Percentiles rank a stretch among this genome's conserved stretches.
Conservation (phyloP, 2,329 filamentous ascomycete species). For the Fusarium odoratissimum region DNA sequence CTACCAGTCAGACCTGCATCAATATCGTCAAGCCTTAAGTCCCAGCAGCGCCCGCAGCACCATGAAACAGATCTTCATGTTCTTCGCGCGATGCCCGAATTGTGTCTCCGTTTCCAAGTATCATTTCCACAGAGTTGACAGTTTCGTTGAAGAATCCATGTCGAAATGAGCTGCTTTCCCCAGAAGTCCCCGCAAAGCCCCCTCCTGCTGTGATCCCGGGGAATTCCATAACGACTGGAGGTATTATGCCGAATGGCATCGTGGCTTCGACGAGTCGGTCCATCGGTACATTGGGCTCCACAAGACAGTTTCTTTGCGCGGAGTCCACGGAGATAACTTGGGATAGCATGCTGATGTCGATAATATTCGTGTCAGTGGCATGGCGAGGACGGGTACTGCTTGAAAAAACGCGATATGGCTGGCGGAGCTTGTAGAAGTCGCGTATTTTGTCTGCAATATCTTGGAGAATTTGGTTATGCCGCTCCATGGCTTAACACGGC, state of each 20-base stretch:
- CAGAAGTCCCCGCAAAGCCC: conserved; percentile 73
- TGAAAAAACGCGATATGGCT: conserved; percentile 76
- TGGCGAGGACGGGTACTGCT: conserved; percentile 72
- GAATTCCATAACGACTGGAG: conserved; percentile 78
- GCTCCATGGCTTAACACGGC: conserved; percentile 53
- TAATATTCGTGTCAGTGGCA: conserved; percentile 24
- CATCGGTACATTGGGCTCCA: conserved; percentile 78
- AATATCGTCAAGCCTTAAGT: conserved; percentile 71
- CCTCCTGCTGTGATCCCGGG: conserved; percentile 76
- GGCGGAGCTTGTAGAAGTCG: conserved; percentile 55
- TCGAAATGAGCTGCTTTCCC: conserved; percentile 74
- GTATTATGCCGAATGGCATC: conserved; percentile 63
- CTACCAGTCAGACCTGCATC: conserved; percentile 66
- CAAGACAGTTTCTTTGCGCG: conserved; percentile 48
- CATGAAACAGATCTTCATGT: conserved; percentile 67
- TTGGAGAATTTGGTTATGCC: conserved; percentile 57
- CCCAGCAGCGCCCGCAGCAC: conserved; percentile 69
- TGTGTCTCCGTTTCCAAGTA: conserved; percentile 68
- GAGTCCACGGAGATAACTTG: conserved; percentile 31
- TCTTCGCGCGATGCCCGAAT: conserved; percentile 59
- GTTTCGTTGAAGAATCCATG: conserved; percentile 75
- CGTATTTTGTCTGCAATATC: conserved; percentile 58
- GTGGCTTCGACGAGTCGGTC: conserved; percentile 70
- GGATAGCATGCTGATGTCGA: conserved; percentile 40
- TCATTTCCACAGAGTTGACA: conserved; percentile 71